phyloP scores from a whole-genome alignment of 1,284 basidiomycete genomes.

The Tilletiaria anomala region DNA sequence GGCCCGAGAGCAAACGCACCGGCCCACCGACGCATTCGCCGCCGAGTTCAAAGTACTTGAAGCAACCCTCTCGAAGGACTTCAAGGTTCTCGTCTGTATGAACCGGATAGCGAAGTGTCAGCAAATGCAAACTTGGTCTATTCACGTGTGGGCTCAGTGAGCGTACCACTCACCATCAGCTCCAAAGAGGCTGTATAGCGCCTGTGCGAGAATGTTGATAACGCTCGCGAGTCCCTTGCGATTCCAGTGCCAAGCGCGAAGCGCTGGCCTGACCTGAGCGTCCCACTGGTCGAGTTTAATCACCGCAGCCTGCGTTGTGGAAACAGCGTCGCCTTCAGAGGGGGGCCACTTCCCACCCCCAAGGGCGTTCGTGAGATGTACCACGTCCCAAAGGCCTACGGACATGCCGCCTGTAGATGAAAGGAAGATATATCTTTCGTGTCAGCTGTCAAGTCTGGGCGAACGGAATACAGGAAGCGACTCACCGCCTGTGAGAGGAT shows the following conservation, averaged over 20 bases:
- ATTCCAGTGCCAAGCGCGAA: conserved; percentile 35
- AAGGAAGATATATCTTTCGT: neutral
- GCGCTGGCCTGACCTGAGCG: conserved; percentile 10
- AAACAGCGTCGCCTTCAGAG: conserved; percentile 1
- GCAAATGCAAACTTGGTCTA: conserved; percentile 2
- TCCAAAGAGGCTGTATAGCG: conserved; percentile 36
- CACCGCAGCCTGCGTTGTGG: conserved; percentile 1
- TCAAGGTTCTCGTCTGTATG: conserved; percentile 56
- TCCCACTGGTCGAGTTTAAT: conserved; percentile 24
- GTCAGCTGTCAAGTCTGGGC: neutral
- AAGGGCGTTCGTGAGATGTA: conserved; percentile 28
- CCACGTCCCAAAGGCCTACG: conserved; percentile 36
- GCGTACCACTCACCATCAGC: conserved; percentile 11
- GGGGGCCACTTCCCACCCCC: conserved; percentile 24
- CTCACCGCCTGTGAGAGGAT: conserved; percentile 75
- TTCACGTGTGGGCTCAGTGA: conserved; percentile 11
- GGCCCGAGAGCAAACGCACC: conserved; percentile 44
- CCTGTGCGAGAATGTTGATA: conserved; percentile 38
- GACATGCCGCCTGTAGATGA: conserved; percentile 24
- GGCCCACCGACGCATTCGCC: conserved; percentile 79
- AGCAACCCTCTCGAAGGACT: conserved; percentile 82
- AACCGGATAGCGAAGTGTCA: neutral
- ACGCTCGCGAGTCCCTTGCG: conserved; percentile 30
- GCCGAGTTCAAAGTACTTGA: conserved; percentile 91
- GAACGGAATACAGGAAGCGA: neutral